Percentiles rank a stretch among this genome's conserved stretches.
Evolutionary conservation across 1,139 yeast genomes (phyloP).

Genomic region (Candida freyschussii): DNA sequence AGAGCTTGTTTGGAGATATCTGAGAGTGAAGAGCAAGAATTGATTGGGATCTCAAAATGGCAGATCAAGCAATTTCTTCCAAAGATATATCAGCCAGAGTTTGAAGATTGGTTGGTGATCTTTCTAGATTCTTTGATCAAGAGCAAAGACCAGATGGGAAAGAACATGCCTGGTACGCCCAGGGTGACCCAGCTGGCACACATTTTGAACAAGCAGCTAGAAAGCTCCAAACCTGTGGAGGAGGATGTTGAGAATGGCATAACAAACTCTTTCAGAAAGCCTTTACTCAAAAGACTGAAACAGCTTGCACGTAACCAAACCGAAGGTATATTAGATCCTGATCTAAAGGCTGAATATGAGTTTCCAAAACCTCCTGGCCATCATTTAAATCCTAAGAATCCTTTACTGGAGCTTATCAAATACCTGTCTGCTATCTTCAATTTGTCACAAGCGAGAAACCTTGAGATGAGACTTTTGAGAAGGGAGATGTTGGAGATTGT

Average conservation of each 20-base stretch:
- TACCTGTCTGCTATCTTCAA: slow-evolving; percentile 67
- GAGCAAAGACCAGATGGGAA: slow-evolving; percentile 38
- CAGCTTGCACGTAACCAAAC: slow-evolving; percentile 64
- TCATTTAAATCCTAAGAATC: slow-evolving; percentile 55
- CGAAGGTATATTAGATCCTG: slow-evolving; percentile 67
- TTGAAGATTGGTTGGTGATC: slow-evolving; percentile 80
- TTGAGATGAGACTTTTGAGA: slow-evolving; percentile 73
- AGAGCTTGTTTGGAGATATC: slow-evolving; percentile 61
- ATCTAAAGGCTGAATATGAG: slow-evolving; percentile 56
- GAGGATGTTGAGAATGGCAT: slow-evolving; percentile 39
- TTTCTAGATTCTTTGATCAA: slow-evolving; percentile 68
- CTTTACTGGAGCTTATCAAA: slow-evolving; percentile 77
- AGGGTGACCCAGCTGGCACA: slow-evolving; percentile 65
- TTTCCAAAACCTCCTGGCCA: slow-evolving; percentile 76
- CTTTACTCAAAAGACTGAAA: slow-evolving; percentile 61
- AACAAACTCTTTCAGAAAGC: slow-evolving; percentile 46
- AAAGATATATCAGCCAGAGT: slow-evolving; percentile 67
- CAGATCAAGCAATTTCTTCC: slow-evolving; percentile 77
- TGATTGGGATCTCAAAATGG: slow-evolving; percentile 70
- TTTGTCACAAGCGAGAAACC: slow-evolving; percentile 55
- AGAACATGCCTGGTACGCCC: slow-evolving; percentile 44
- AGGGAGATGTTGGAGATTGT: slow-evolving; percentile 67
- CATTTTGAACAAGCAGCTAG: slow-evolving; percentile 40
- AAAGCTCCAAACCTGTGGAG: slow-evolving; percentile 29
- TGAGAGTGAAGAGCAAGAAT: slow-evolving; percentile 51